Evolutionary conservation across 805 yeast species (phyloP).

Genomic region (Yamadazyma tumulicola): DNA sequence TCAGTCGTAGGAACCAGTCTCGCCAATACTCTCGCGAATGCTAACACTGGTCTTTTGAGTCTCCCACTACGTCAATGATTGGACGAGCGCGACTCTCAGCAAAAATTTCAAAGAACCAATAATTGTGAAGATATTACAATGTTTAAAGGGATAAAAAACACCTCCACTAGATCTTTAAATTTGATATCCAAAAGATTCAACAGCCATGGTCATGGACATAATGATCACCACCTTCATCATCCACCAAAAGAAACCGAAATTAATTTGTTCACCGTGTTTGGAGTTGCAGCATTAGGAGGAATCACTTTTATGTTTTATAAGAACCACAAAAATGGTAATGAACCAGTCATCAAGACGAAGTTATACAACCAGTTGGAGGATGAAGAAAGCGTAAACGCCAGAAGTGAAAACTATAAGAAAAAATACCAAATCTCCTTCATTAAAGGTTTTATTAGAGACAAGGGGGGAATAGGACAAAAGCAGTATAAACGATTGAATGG

Average conservation of each 20-base stretch:
- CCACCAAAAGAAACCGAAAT: slow-evolving; percentile 31
- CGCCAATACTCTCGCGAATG: too few relatives aligned
- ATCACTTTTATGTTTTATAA: slow-evolving; percentile 29
- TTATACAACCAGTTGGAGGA: slow-evolving; percentile 33
- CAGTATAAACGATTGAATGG: slow-evolving; percentile 34
- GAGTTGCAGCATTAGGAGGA: slow-evolving; percentile 39
- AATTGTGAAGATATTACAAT: slow-evolving; percentile 12
- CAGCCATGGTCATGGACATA: slow-evolving; percentile 15
- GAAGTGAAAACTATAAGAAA: slow-evolving; percentile 35
- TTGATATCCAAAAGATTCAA: slow-evolving; percentile 17
- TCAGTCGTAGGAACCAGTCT: too few relatives aligned
- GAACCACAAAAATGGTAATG: slow-evolving; percentile 27
- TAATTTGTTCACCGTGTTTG: slow-evolving; percentile 39
- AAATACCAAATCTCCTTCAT: slow-evolving; percentile 41
- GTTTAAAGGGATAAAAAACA: slow-evolving; percentile 11
- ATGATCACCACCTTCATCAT: slow-evolving; percentile 16
- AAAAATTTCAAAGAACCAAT: slow-evolving; percentile 11
- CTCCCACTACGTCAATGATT: slow-evolving; percentile 4
- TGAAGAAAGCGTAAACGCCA: slow-evolving; percentile 28
- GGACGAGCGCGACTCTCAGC: slow-evolving; percentile 7
- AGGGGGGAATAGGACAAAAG: slow-evolving; percentile 44
- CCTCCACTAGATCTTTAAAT: slow-evolving; percentile 5
- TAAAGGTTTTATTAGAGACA: slow-evolving; percentile 39
- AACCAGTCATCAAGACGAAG: slow-evolving; percentile 35
- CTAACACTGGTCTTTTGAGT: too few relatives aligned